Percentiles rank a stretch among this genome's conserved stretches.
Conservation (phyloP, 139 green algal species). For the Micromonas pusilla region DNA sequence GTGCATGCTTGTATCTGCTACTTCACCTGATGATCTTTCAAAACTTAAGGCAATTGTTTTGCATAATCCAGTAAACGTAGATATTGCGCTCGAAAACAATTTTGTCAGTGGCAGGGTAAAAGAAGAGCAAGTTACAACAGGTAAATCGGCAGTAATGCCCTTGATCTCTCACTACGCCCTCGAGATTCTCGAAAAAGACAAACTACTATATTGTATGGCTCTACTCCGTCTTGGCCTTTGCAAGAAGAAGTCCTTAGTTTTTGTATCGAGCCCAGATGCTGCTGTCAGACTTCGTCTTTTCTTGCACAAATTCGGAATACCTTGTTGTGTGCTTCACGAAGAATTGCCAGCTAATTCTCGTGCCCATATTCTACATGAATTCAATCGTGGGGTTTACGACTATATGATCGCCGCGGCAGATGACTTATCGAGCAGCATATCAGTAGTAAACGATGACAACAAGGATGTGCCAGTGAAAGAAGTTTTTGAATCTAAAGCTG, state of each 20-base stretch:
- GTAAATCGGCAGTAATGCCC: slow-evolving; percentile 14
- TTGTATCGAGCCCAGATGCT: slow-evolving; percentile 8
- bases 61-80: slow-evolving; percentile 76
- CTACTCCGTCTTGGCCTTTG: slow-evolving; percentile 67
- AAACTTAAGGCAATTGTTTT: slow-evolving; percentile 67
- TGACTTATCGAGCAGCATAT: not conserved
- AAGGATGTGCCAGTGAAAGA: slow-evolving; percentile 6
- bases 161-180: slow-evolving; percentile 13
- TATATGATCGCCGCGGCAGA: slow-evolving; percentile 79
- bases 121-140: not conserved
- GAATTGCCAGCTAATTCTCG: slow-evolving; percentile 80
- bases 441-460: slow-evolving; percentile 2
- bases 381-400: slow-evolving; percentile 86
- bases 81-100: slow-evolving; percentile 53
- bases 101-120: no score
- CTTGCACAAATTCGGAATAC: slow-evolving; percentile 70
- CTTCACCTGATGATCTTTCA: slow-evolving; percentile 24
- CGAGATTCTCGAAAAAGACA: slow-evolving; percentile 29
- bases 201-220: slow-evolving; percentile 51
- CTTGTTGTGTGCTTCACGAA: slow-evolving; percentile 63
- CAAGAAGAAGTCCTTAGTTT: slow-evolving; percentile 19
- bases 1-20: slow-evolving; percentile 13
- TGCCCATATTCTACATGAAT: slow-evolving; percentile 74
- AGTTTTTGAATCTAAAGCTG: no score
- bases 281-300: slow-evolving; percentile 10